Evolutionary conservation across 768 basidiomycete genomes (phyloP).

Genomic region (Galerina sulciceps): DNA sequence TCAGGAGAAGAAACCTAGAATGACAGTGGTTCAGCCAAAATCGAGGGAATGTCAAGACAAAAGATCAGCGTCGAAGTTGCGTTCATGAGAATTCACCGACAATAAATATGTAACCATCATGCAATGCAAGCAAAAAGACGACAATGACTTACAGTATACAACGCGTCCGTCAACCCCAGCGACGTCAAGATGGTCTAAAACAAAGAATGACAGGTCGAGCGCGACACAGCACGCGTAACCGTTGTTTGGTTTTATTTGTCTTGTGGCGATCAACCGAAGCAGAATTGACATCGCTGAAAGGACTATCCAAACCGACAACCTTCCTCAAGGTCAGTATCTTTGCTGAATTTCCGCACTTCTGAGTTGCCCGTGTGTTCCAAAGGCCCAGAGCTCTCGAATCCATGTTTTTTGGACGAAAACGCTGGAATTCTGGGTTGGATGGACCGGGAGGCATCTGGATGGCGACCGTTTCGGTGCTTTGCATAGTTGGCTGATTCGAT

Average conservation of each 20-base stretch:
- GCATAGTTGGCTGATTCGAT: constrained; percentile 12
- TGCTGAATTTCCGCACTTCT: constrained; percentile 16
- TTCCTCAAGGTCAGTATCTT: constrained; percentile 72
- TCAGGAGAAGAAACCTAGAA: constrained; percentile 7
- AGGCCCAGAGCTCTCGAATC: constrained; percentile 18
- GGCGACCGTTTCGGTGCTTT: constrained; percentile 28
- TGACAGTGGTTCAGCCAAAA: constrained; percentile 2
- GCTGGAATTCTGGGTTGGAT: constrained; percentile 43
- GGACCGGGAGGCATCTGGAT: constrained; percentile 49
- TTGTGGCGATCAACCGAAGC: constrained; percentile 31
- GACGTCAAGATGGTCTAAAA: constrained; percentile 6
- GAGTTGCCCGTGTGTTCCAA: constrained; percentile 14
- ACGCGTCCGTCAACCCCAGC: constrained; percentile 8
- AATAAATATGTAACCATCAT: constrained; percentile 77
- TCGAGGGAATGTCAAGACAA: not conserved
- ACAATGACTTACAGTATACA: constrained; percentile 30
- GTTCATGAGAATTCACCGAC: constrained; percentile 68
- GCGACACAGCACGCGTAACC: constrained; percentile 5
- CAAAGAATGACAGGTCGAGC: constrained; percentile 6
- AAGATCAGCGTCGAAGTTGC: constrained; percentile 51
- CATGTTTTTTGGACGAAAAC: constrained; percentile 26
- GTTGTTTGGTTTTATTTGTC: constrained; percentile 33
- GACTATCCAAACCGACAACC: constrained; percentile 48
- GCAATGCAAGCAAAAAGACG: constrained; percentile 1
- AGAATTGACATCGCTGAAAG: constrained; percentile 25